Conservation (phyloP, 129 eudicot genomes). For the Chrysanthemum makinoi region DNA sequence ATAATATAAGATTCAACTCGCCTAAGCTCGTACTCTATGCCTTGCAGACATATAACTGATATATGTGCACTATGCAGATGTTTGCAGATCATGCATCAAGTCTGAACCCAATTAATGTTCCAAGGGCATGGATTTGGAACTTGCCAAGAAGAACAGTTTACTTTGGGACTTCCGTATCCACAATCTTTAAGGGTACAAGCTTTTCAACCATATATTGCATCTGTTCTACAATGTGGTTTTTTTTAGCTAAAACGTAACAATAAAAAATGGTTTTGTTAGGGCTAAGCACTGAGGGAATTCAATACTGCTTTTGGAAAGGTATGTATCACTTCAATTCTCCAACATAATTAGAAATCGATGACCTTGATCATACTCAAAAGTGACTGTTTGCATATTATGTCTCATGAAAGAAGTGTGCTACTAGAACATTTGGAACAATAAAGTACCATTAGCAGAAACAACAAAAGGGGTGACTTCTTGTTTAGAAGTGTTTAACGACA, state of each 20-base stretch:
- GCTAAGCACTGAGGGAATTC: conserved; percentile 24
- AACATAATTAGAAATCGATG: neutral
- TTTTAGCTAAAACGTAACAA: conserved; percentile 36
- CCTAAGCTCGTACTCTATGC: neutral
- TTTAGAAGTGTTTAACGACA: neutral
- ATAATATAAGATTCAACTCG: neutral
- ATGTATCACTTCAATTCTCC: conserved; percentile 15
- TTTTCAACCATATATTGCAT: conserved; percentile 20
- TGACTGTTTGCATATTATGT: neutral
- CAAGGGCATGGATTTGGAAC: conserved; percentile 16
- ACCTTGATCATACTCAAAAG: neutral
- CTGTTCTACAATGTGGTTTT: conserved; percentile 53
- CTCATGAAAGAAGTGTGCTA: neutral
- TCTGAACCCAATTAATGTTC: conserved; percentile 9
- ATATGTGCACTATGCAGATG: conserved; percentile 17
- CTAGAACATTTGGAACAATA: neutral
- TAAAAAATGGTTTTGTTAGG: conserved; percentile 34
- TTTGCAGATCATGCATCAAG: conserved; percentile 20
- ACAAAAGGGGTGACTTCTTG: neutral
- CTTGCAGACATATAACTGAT: neutral
- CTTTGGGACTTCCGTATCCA: conserved; percentile 13
- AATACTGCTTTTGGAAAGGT: conserved; percentile 46
- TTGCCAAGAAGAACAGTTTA: conserved; percentile 18
- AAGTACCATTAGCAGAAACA: neutral
- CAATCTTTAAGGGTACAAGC: conserved; percentile 11